phyloP scores from a whole-genome alignment of 352 stramenopile species.

The Pythium dissotocum region DNA sequence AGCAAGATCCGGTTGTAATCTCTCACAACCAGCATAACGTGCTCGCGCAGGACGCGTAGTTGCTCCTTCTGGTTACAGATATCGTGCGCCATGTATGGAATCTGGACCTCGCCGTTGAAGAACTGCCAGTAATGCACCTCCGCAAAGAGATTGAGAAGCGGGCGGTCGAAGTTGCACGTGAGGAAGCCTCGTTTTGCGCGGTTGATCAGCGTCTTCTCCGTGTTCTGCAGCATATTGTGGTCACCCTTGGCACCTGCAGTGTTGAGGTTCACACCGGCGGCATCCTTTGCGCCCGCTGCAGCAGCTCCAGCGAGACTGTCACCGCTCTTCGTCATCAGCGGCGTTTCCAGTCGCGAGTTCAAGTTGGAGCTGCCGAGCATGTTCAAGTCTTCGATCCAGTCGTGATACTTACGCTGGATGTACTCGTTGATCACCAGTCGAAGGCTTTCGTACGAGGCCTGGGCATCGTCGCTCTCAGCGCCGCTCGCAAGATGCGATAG shows the following conservation, averaged over 20 bases:
- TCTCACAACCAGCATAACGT: constrained; percentile 94
- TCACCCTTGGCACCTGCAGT: constrained; percentile 34
- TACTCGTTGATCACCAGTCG: constrained; percentile 88
- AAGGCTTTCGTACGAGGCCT: constrained; percentile 72
- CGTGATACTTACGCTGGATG: constrained; percentile 89
- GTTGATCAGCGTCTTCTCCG: constrained; percentile 77
- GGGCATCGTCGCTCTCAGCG: constrained; percentile 80
- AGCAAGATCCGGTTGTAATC: constrained; percentile 95
- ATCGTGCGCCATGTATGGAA: constrained; percentile 95
- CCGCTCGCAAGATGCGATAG: constrained; percentile 66
- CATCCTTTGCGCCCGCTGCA: not conserved
- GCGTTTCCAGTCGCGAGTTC: constrained; percentile 80
- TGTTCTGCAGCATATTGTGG: constrained; percentile 72
- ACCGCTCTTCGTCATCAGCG: constrained; percentile 80
- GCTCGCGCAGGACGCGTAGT: constrained; percentile 88
- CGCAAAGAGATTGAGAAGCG: constrained; percentile 91
- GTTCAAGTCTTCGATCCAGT: constrained; percentile 90
- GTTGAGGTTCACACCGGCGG: constrained; percentile 38
- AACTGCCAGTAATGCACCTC: constrained; percentile 93
- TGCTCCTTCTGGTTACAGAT: constrained; percentile 95
- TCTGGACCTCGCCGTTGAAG: constrained; percentile 92
- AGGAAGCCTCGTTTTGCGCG: constrained; percentile 85
- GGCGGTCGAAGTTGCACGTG: constrained; percentile 94
- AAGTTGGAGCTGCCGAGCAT: constrained; percentile 73
- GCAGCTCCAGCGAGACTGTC: constrained; percentile 34